phyloP scores from a whole-genome alignment of 352 stramenopile species.

The Phytophthora cryptogea region DNA sequence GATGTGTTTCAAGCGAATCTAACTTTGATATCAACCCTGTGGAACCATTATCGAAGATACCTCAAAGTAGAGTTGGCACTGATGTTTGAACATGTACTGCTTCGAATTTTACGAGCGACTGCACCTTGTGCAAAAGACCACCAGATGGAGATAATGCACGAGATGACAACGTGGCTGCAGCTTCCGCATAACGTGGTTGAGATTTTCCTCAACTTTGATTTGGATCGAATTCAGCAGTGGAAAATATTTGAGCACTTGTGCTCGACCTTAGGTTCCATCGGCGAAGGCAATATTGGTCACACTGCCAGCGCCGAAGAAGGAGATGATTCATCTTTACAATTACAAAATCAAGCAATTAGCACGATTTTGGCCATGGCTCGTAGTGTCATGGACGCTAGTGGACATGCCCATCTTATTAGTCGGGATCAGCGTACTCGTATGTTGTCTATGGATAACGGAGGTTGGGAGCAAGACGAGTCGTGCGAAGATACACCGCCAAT shows the following conservation, averaged over 20 bases:
- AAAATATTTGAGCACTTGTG: slow-evolving; percentile 90
- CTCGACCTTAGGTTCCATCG: slow-evolving; percentile 71
- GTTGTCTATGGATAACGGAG: slow-evolving; percentile 84
- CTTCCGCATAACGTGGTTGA: slow-evolving; percentile 88
- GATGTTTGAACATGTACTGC: slow-evolving; percentile 81
- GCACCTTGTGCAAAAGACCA: slow-evolving; percentile 51
- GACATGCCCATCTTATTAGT: slow-evolving; percentile 85
- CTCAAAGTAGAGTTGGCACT: slow-evolving; percentile 85
- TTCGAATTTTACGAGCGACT: slow-evolving; percentile 69
- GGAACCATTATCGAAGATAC: slow-evolving; percentile 85
- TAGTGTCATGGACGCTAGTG: slow-evolving; percentile 89
- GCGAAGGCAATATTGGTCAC: slow-evolving; percentile 53
- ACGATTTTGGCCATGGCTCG: slow-evolving; percentile 77
- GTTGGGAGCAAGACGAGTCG: slow-evolving; percentile 83
- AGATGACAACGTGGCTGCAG: slow-evolving; percentile 79
- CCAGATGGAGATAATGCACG: slow-evolving; percentile 80
- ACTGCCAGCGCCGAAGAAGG: slow-evolving; percentile 40
- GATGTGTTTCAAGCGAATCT: slow-evolving; percentile 67
- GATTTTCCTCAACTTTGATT: slow-evolving; percentile 89
- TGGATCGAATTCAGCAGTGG: slow-evolving; percentile 87
- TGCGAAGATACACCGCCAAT: slow-evolving; percentile 31
- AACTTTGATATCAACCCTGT: slow-evolving; percentile 73
- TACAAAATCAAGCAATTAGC: slow-evolving; percentile 72
- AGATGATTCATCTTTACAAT: slow-evolving; percentile 35
- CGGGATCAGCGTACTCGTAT: slow-evolving; percentile 73